Conservation (phyloP, 169 alveolate species). For the Toxoplasma gondii region DNA sequence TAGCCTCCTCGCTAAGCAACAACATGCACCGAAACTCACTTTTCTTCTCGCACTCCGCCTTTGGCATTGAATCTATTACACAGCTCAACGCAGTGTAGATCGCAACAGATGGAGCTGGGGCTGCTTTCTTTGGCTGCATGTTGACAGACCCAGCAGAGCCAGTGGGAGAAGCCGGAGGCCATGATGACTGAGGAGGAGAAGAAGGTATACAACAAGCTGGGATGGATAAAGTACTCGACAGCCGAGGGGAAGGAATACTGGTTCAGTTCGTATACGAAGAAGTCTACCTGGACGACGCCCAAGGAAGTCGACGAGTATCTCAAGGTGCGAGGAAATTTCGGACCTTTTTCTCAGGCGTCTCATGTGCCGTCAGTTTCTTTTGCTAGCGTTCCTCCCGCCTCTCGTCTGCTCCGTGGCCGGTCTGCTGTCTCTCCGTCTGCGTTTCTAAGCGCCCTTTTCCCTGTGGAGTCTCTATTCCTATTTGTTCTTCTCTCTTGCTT, state of each 20-base stretch:
- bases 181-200: conserved; percentile 66
- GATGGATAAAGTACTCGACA: conserved; percentile 81
- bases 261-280: conserved; percentile 78
- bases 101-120: too few relatives aligned
- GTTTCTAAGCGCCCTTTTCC: too few relatives aligned
- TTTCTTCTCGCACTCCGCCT: too few relatives aligned
- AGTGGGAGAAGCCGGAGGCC: conserved; percentile 79
- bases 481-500: too few relatives aligned
- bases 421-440: too few relatives aligned
- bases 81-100: neutral
- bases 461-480: too few relatives aligned
- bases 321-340: neutral
- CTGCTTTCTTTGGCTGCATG: neutral
- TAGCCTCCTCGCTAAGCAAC: too few relatives aligned
- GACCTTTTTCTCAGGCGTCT: too few relatives aligned
- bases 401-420: neutral
- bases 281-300: conserved; percentile 85
- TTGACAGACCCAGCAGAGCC: conserved; percentile 50
- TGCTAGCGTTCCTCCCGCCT: neutral
- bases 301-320: conserved; percentile 76
- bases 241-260: conserved; percentile 85
- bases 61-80: too few relatives aligned
- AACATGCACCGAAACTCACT: neutral
- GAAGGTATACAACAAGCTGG: conserved; percentile 40
- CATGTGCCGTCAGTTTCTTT: too few relatives aligned